Evolutionary conservation across 768 basidiomycete genomes (phyloP), one percentile per base, ranked within the genome.

Genomic region (Auriscalpium orientale): DNA sequence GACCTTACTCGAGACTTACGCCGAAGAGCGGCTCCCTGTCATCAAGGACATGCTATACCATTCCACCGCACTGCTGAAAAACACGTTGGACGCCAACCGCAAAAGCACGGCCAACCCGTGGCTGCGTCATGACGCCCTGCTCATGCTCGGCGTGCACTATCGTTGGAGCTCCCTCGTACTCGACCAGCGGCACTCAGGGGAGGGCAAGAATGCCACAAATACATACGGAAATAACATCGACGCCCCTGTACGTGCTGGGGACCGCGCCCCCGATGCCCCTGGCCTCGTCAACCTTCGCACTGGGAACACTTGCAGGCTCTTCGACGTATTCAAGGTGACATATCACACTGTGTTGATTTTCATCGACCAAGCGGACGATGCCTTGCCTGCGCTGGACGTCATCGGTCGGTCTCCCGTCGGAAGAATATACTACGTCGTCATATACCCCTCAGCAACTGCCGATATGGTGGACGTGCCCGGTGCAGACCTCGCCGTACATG

Each of bases 231-330:
- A 7, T 28, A 4, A 28, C 28, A 28, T 28, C 28, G 28, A 5
- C 5, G 4, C 28, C 28, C 7, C 28, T 7, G 5, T 59, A 35
- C 51, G 46, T 8, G 61, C 56, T n/a, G 62, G 62, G 0, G 61
- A 63, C 43, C 45, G 61, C 2, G 62, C 62, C 12, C 62, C 57
- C 10, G 62, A 63, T 35, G 62, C 62, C 8, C 36, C 46, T 7
- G 51, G 44, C 12, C 50, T 57, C 8, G 8, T 51, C 43, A 50
- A 56, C 16, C 12, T 46, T 11, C 16, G 36, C 13, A 52, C 18
- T 10, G 53, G 45, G 15, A 33, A 18, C 33, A 20, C 16, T 10
- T 34, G 10, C 16, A 20, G 53, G 16, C 44, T 60, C 9, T 60
- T 60, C 51, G 46, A 56, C 55, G 8, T 61, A 15, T 61, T 57